These are phyloP conservation scores for Fomitopsis palustris DNA, from an alignment of 1,284 basidiomycete genomes.

Conservation along the genomic window DNA sequence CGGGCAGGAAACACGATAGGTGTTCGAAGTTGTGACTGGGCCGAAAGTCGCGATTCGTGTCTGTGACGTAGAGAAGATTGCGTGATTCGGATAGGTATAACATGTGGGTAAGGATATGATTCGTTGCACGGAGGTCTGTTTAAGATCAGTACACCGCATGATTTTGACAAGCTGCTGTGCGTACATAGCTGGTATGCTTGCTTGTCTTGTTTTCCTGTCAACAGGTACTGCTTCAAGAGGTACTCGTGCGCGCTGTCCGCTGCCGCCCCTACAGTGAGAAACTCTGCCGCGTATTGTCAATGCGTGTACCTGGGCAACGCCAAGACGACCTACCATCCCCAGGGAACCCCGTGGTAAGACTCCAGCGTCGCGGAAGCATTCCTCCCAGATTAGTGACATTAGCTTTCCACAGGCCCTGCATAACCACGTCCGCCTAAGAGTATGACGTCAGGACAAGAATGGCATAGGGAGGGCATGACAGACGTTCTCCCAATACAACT, in stretches of 20 bases:
- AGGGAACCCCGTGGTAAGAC: conserved; percentile 38
- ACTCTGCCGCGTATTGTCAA: not conserved
- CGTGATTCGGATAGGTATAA: conserved; percentile 65
- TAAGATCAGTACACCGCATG: not conserved
- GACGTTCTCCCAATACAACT: conserved; percentile 48
- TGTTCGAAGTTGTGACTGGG: conserved; percentile 56
- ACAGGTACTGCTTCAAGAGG: conserved; percentile 67
- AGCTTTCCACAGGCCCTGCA: conserved; percentile 23
- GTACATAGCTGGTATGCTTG: conserved; percentile 61
- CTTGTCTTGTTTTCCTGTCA: conserved; percentile 57
- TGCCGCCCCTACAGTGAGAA: conserved; percentile 52
- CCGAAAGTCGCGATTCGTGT: conserved; percentile 32
- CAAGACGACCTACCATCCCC: conserved; percentile 31
- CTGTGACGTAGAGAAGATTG: conserved; percentile 68
- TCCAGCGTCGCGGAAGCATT: conserved; percentile 55
- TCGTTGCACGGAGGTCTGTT: conserved; percentile 59
- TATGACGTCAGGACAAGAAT: not conserved
- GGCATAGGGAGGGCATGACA: conserved; percentile 6
- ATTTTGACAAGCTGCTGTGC: conserved; percentile 16
- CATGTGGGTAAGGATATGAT: conserved; percentile 59
- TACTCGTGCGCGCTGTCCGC: conserved; percentile 78
- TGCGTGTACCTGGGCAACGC: not conserved
- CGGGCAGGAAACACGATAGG: too few species aligned
- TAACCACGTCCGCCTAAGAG: conserved; percentile 16
- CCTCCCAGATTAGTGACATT: conserved; percentile 43